Base-by-base conservation (phyloP, 768 basidiomycete species). In the Lactifluus hygrophoroides region DNA sequence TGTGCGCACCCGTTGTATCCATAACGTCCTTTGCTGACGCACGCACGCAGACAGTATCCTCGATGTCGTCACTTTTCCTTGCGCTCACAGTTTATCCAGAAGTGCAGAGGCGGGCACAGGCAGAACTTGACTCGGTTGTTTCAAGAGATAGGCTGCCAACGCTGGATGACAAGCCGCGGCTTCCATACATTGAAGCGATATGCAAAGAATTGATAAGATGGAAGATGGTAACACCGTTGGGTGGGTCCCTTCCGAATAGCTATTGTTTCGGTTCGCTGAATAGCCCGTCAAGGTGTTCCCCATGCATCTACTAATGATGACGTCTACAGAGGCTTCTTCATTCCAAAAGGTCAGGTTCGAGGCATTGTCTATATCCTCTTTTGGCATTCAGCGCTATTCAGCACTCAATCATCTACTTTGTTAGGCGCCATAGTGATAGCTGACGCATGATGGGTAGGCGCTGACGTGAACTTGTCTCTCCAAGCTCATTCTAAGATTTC, bases 341-440 rank as follows among this genome's bases (percentile, higher is more conserved):
- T 57, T 32, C 56, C 49, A n/a, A 61, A 61, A 52, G 60, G n/a
- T n/a, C n/a, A n/a, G 32, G 60, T 61, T 28, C 17, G 52, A 21
- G 14, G n/a, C 21, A 19, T 13, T 28, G 6, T 32, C 14, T 40
- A 3, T 14, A 14, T 25, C 13, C 1, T 23, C 7, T 43, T 43
- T 3, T 23, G 21, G 7, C n/a, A n/a, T n/a, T n/a, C n/a, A n/a
- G n/a, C n/a, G n/a, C n/a, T 32, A 10, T n/a, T 5, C 38, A 38
- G 38, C 21, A 19, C n/a, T 19, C n/a, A 42, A 42, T 2, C 6
- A 9, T 42, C 42, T 13, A 3, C n/a, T 16, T 43, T 21, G 28
- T 13, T n/a, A 44, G 27, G 51, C 16, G 14, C 51, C 5, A 5
- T 38, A 9, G 6, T 53, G 21, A 4, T 51, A 9, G 35, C 51